These are phyloP conservation scores for Chlamydomonas incerta DNA, from an alignment of 139 green algal genomes.

Conservation along the genomic window DNA sequence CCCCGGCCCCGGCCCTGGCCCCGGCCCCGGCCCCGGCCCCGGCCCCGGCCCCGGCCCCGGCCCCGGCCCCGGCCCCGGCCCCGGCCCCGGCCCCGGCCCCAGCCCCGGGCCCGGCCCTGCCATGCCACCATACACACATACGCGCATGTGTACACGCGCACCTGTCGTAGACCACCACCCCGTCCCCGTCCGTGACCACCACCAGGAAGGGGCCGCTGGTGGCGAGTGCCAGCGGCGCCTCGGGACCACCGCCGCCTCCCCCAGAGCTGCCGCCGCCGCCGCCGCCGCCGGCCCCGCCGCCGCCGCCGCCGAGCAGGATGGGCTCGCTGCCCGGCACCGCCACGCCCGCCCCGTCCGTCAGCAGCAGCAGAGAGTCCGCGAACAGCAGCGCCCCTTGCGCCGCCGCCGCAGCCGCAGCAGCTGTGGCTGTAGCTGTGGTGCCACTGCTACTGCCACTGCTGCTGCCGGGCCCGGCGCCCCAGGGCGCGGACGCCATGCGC, in stretches of 20 bases:
- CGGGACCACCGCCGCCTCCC: not conserved
- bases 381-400: constrained; percentile 7
- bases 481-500: constrained; percentile 3
- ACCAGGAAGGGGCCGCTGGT: constrained; percentile 50
- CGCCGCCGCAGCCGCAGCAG: not conserved
- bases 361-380: constrained; percentile 33
- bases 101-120: too few relatives aligned
- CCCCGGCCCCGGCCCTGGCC: too few relatives aligned
- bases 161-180: constrained; percentile 16
- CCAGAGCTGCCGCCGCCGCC: too few relatives aligned
- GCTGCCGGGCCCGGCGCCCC: not conserved
- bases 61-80: too few relatives aligned
- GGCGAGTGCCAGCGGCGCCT: constrained; percentile 42
- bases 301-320: constrained; percentile 33
- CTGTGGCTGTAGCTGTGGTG: not conserved
- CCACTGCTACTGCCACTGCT: not conserved
- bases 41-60: too few relatives aligned
- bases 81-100: too few relatives aligned
- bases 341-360: constrained; percentile 20
- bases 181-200: constrained; percentile 22
- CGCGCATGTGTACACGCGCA: too few relatives aligned
- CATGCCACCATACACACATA: too few relatives aligned
- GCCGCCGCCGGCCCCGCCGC: not conserved
- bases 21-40: too few relatives aligned
- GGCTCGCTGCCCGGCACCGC: constrained; percentile 37